Evolutionary conservation across 352 stramenopile genomes (phyloP).

Genomic region (Phytophthora hibernalis): DNA sequence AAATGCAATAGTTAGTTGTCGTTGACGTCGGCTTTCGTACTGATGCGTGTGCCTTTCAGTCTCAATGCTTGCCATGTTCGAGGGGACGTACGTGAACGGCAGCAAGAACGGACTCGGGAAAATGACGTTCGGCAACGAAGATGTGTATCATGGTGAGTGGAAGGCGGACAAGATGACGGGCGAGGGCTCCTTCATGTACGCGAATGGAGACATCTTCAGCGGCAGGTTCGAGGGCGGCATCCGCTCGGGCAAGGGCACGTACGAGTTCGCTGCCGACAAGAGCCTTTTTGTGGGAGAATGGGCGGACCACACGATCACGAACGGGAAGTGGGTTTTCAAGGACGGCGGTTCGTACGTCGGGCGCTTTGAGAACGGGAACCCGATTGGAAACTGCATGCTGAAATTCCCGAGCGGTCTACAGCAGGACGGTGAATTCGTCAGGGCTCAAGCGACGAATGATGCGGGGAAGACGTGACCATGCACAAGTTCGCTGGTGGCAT

Average conservation of each 20-base stretch:
- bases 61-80: constrained; percentile 80
- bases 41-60: constrained; percentile 36
- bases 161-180: constrained; percentile 85
- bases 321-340: constrained; percentile 93
- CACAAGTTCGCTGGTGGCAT: constrained; percentile 79
- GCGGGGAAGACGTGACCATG: constrained; percentile 56
- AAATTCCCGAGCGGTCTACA: constrained; percentile 89
- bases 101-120: constrained; percentile 89
- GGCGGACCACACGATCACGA: constrained; percentile 85
- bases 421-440: constrained; percentile 88
- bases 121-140: constrained; percentile 92
- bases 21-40: not conserved
- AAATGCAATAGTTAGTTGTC: not conserved
- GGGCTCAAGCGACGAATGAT: constrained; percentile 50
- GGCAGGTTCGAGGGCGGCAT: constrained; percentile 84
- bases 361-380: constrained; percentile 86
- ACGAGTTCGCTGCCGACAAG: constrained; percentile 88
- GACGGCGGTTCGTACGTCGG: constrained; percentile 86
- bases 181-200: constrained; percentile 92
- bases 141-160: constrained; percentile 92
- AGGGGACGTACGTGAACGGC: constrained; percentile 89
- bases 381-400: constrained; percentile 89
- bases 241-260: constrained; percentile 88
- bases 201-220: constrained; percentile 93
- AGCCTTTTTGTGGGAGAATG: constrained; percentile 89